Evolutionary conservation across 805 yeast genomes (phyloP).

Genomic region (Cyberlindnera suaveolens): DNA sequence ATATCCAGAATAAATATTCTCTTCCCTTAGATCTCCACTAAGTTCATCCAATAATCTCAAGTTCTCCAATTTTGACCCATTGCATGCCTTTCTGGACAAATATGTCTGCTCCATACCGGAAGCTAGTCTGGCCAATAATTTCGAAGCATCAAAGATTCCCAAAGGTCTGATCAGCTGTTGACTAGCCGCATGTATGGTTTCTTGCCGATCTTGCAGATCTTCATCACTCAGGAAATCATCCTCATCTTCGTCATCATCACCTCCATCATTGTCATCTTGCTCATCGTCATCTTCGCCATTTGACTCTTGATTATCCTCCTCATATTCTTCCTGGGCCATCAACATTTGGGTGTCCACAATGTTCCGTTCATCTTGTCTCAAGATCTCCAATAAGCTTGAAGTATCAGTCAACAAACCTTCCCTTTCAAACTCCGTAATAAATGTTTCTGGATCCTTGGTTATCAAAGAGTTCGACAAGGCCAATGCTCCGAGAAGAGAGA

Average conservation of each 20-base stretch:
- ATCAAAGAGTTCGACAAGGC: constrained; percentile 40
- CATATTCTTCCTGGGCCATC: constrained; percentile 21
- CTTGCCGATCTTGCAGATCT: constrained; percentile 1
- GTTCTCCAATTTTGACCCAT: constrained; percentile 22
- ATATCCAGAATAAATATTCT: neutral
- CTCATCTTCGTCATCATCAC: constrained; percentile 16
- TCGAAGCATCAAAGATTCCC: constrained; percentile 3
- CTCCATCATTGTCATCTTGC: constrained; percentile 7
- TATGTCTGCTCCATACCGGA: constrained; percentile 27
- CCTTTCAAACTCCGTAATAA: constrained; percentile 47
- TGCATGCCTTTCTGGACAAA: constrained; percentile 19
- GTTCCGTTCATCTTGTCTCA: constrained; percentile 15
- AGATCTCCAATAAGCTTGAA: constrained; percentile 25
- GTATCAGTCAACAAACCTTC: constrained; percentile 68
- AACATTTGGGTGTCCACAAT: constrained; percentile 5
- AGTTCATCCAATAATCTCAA: constrained; percentile 24
- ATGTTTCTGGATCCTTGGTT: constrained; percentile 36
- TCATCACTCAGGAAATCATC: constrained; percentile 6
- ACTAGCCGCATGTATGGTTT: neutral
- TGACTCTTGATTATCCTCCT: constrained; percentile 16
- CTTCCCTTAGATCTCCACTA: constrained; percentile 13
- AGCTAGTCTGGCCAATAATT: constrained; percentile 11
- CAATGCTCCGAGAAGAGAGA: constrained; percentile 46
- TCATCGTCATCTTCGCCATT: constrained; percentile 11
- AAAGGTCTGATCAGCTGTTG: constrained; percentile 5